Evolutionary conservation across 2,329 filamentous ascomycete species (phyloP), one percentile per base, ranked within the genome.

Genomic region (Cryphonectria japonica): DNA sequence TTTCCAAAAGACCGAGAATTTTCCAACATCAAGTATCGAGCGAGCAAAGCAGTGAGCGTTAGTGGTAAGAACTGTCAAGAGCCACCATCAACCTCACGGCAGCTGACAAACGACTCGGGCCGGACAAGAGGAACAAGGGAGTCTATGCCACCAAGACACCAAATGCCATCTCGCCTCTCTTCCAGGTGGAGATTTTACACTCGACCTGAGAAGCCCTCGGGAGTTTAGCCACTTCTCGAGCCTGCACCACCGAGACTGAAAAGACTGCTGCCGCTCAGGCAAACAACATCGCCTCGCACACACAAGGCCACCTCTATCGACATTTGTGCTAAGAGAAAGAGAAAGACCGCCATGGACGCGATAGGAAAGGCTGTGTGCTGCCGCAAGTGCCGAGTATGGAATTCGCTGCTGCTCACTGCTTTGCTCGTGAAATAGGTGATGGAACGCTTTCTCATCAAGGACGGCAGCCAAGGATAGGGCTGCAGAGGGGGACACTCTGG

Each of bases 371-470:
- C 52, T 46, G 50, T 43, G 26, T 60, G 46, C 61, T 67, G 39
- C 64, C 68, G 50, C 52, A 63, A 57, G n/a, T 54, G 69, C 64
- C 66, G 43, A n/a, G 66, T 54, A 67, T 39, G 41, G 63, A 52
- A 72, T 75, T 75, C 76, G 75, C 76, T 79, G 75, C 72, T 83
- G 83, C 84, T 85, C 85, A 85, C 84, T 86, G 85, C 84, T 82
- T 76, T 85, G 84, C 85, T 86, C 83, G 82, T 79, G 54, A 66
- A 59, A 59, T 70, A 52, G 50, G 67, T 64, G 66, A 39, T 82
- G 78, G 78, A 76, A 76, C 75, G 76, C 75, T 77, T 76, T 76
- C 75, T 73, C 75, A 71, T 75, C 71, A 74, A 77, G 75, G 77
- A 77, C 75, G 75, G 73, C 75, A 75, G 73, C 75, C 76, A 76